Evolutionary conservation across 163 green algal species (phyloP).

Genomic region (Chloromonas sp.): DNA sequence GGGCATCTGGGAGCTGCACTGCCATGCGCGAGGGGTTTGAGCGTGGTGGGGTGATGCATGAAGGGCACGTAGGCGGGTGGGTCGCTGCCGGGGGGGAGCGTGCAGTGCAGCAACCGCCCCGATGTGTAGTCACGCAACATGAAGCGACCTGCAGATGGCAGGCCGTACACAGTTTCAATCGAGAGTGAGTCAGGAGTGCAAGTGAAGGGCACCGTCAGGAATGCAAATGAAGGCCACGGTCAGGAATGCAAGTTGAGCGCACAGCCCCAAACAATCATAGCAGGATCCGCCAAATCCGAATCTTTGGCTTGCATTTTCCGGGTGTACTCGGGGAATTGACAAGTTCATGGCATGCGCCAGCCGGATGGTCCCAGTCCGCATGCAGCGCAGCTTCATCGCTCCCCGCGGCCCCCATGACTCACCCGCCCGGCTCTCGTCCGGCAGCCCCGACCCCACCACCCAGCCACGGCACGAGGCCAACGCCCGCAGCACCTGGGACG

Average conservation of each 20-base stretch:
- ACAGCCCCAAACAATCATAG: too few species aligned
- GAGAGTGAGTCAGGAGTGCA: too few species aligned
- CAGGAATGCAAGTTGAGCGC: too few species aligned
- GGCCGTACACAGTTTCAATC: too few species aligned
- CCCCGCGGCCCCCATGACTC: slow-evolving; percentile 24
- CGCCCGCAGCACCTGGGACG: slow-evolving; percentile 59
- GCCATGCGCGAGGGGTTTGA: background rate
- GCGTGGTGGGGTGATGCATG: slow-evolving; percentile 2
- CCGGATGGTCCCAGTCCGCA: too few species aligned
- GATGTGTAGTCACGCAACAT: slow-evolving; percentile 89
- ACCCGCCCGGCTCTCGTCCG: slow-evolving; percentile 80
- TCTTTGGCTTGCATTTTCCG: too few species aligned
- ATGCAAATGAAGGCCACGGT: too few species aligned
- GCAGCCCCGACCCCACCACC: slow-evolving; percentile 63
- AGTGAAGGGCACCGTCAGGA: too few species aligned
- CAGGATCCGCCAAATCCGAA: too few species aligned
- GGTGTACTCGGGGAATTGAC: too few species aligned
- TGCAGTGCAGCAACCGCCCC: slow-evolving; percentile 81
- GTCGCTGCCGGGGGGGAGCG: slow-evolving; percentile 55
- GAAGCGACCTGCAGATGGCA: slow-evolving; percentile 47
- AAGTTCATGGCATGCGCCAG: too few species aligned
- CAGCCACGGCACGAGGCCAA: slow-evolving; percentile 71
- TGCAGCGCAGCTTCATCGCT: too few species aligned
- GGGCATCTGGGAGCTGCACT: background rate
- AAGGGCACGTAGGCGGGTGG: background rate